Evolutionary conservation across 495 filamentous ascomycete species (phyloP), one percentile per base, ranked within the genome.

Genomic region (Recurvomyces mirabilis): DNA sequence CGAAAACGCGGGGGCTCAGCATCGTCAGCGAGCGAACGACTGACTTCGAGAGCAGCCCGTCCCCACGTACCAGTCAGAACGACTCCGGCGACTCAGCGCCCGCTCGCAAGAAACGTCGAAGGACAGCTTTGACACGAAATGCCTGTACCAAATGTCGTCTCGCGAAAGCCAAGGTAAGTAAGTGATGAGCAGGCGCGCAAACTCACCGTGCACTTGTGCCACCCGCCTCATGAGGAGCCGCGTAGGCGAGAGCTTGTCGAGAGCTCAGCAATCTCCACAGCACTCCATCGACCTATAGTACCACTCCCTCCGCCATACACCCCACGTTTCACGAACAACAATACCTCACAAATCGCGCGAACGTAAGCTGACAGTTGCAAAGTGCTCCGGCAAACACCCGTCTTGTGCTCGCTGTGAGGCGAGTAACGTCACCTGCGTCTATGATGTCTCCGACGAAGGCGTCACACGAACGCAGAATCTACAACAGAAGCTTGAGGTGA

Each of bases 381-480:
- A 44, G 41, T 44, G 41, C 30, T 5, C 18, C 18, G 41, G 41
- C 28, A 19, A 36, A n/a, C 41, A 20, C 4, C 41, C 41, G 5
- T 11, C 28, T 29, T 44, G 41, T 20, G 18, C 11, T 12, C 5
- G 41, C 4, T 44, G 41, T 17, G 10, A 11, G 14, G 3, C 10
- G 15, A 14, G 26, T 29, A n/a, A 36, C 4, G 11, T 17, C 26
- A 3, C n/a, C 5, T 38, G 43, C 31, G 32, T 38, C 3, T 46
- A 46, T 25, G 43, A 38, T 25, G 43, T 47, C 18, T 12, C 41
- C 4, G 12, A 44, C 3, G 44, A 47, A 14, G 44, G 44, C 25
- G 23, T 47, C 13, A 41, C 44, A 3, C 15, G 32, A 13, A 47
- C 41, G 44, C 44, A 47, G 28, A 18, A 20, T 15, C 36, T 47